Percentiles rank a stretch among this genome's conserved stretches.
Conservation (phyloP, 495 filamentous ascomycete genomes). For the Viridothelium virens region DNA sequence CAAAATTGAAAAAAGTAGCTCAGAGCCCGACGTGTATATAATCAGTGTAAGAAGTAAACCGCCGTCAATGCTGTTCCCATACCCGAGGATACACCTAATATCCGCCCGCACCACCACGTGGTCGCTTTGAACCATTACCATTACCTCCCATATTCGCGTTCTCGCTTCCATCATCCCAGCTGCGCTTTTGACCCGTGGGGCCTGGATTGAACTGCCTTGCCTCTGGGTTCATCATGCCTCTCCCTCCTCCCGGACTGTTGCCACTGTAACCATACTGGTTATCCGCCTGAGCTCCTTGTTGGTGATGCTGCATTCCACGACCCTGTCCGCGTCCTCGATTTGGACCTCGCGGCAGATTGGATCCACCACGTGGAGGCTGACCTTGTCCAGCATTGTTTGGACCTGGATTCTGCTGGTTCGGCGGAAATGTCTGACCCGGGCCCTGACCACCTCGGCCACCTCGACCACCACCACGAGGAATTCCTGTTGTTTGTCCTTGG, state of each 20-base stretch:
- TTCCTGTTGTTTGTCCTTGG: slow-evolving; percentile 13
- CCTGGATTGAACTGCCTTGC: slow-evolving; percentile 10
- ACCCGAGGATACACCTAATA: not conserved
- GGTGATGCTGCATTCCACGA: not conserved
- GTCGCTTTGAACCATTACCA: not conserved
- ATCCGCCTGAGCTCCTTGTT: slow-evolving; percentile 7
- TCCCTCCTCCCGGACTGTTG: slow-evolving; percentile 13
- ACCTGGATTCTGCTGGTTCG: not conserved
- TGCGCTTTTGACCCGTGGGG: slow-evolving; percentile 23
- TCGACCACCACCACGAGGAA: slow-evolving; percentile 13
- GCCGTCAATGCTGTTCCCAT: not conserved
- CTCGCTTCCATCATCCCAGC: slow-evolving; percentile 16
- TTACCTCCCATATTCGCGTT: not conserved
- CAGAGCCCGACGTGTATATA: not conserved
- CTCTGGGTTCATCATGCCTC: slow-evolving; percentile 12
- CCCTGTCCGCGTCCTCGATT: slow-evolving; percentile 8
- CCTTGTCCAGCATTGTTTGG: slow-evolving; percentile 1
- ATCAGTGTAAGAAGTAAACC: not conserved
- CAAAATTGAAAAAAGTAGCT: too few relatives aligned
- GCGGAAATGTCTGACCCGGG: not conserved
- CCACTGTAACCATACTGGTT: slow-evolving; percentile 13
- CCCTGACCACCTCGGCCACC: slow-evolving; percentile 9
- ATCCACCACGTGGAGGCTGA: slow-evolving; percentile 1
- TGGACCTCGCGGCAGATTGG: slow-evolving; percentile 12
- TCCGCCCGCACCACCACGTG: slow-evolving; percentile 1